Evolutionary conservation across 2,329 filamentous ascomycete species (phyloP).

Genomic region (Magnaporthiopsis rhizophila): DNA sequence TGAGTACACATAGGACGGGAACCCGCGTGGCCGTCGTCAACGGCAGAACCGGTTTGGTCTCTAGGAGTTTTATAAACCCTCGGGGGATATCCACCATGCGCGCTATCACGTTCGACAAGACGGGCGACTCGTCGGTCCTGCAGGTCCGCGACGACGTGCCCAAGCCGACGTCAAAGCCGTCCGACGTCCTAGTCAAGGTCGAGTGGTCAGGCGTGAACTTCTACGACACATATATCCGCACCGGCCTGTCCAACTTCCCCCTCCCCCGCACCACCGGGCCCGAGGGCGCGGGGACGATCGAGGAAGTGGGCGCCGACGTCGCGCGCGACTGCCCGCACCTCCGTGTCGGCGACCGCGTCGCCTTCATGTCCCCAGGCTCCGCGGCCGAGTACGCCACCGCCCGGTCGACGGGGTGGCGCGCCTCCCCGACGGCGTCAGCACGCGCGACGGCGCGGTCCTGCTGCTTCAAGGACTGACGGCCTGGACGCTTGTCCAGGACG

Average conservation of each 20-base stretch:
- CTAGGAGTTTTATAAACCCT: not conserved
- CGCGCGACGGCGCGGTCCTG: constrained; percentile 58
- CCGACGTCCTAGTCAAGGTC: constrained; percentile 72
- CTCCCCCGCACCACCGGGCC: constrained; percentile 13
- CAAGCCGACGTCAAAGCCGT: constrained; percentile 55
- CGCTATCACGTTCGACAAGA: constrained; percentile 63
- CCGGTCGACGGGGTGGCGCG: constrained; percentile 47
- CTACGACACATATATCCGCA: constrained; percentile 60
- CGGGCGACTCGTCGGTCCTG: constrained; percentile 62
- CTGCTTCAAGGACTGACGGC: constrained; percentile 78
- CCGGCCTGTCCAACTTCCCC: constrained; percentile 10
- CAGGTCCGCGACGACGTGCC: constrained; percentile 61
- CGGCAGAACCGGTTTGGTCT: no score
- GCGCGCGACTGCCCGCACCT: constrained; percentile 10
- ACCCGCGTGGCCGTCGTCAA: no score
- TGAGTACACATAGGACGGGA: no score
- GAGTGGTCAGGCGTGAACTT: constrained; percentile 74
- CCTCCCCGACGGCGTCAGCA: constrained; percentile 54
- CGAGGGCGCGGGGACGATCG: constrained; percentile 15
- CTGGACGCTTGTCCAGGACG: constrained; percentile 68
- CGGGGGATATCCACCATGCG: constrained; percentile 50
- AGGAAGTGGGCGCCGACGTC: constrained; percentile 12
- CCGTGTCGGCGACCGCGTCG: constrained; percentile 53
- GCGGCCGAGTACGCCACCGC: constrained; percentile 52
- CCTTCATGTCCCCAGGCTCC: constrained; percentile 38